Evolutionary conservation across 306 rosid genomes (phyloP), one percentile per base, ranked within the genome.

Genomic region (Quercus wislizeni): DNA sequence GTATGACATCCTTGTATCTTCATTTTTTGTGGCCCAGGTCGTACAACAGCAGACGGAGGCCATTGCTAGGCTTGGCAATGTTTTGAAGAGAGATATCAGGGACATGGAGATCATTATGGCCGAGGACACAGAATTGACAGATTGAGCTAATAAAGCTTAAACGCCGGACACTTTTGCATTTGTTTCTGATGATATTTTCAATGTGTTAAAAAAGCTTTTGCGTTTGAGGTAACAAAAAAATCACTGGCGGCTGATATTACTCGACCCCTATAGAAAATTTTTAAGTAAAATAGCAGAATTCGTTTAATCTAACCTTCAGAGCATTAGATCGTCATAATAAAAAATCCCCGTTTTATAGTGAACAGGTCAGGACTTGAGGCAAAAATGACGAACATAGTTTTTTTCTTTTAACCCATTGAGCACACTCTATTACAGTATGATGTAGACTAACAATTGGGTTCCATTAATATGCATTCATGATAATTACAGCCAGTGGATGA

Each of bases 41-140:
- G 87, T 96, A 69, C 98, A 93, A 71, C 94, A 96, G 86, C 99
- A 96, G 84, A 96, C 94, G 2, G 99, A 91, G 74, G 99, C 98
- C 71, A 86, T 96, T 76, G 96, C 93, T 31, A 90, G 96, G 86
- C 97, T 96, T 23, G 97, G 98, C 31, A 86, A 62, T 83, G 97
- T 96, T 79, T 86, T 96, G 80, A 96, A 90, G 91, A 96, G 98
- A 33, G 99, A 96, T 80, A 67, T 83, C 41, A 83, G 99, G 76
- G 93, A 96, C 80, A 86, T 90, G 96, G 97, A 89, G 90, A 96
- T 96, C 82, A 93, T 96, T 80, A 83, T 91, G 92, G 89, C 90
- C 0, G 97, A 89, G 61, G 96, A 91, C 75, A 79, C 79, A 0
- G 89, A 86, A 69, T 63, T 80, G 54, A 46, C 75, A 8, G 82